Conservation (phyloP, 768 basidiomycete genomes). For the Leccinum barrowsii region DNA sequence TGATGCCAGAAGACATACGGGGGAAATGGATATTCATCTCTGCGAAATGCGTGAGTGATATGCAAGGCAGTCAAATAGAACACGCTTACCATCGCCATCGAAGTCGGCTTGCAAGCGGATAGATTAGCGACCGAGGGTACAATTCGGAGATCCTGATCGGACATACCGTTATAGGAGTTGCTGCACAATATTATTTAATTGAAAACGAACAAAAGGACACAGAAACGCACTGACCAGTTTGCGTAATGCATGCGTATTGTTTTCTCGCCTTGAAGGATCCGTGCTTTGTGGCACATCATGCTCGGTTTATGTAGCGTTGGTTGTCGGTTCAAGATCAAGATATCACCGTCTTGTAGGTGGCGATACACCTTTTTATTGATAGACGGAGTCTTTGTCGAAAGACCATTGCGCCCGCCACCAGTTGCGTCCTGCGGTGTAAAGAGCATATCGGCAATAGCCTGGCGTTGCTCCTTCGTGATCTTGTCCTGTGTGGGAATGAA, state of each 20-base stretch:
- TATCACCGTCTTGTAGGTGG: slow-evolving; percentile 91
- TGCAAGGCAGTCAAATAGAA: not conserved
- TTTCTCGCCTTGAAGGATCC: slow-evolving; percentile 91
- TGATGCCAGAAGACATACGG: slow-evolving; percentile 49
- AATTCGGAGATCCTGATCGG: slow-evolving; percentile 4
- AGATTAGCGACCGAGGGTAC: slow-evolving; percentile 5
- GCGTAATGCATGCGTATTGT: slow-evolving; percentile 99
- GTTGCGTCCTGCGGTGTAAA: slow-evolving; percentile 82
- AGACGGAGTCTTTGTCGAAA: slow-evolving; percentile 73
- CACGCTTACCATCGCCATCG: slow-evolving; percentile 76
- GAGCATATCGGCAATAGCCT: slow-evolving; percentile 93
- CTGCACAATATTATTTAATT: slow-evolving; percentile 39
- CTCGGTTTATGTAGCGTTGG: slow-evolving; percentile 98
- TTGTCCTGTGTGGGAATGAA: slow-evolving; percentile 57
- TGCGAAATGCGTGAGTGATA: slow-evolving; percentile 27
- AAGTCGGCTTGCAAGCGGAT: slow-evolving; percentile 63
- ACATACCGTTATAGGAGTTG: slow-evolving; percentile 93
- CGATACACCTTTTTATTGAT: slow-evolving; percentile 98
- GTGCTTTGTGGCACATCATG: slow-evolving; percentile 98
- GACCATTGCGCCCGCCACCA: slow-evolving; percentile 43
- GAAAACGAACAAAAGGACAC: not conserved
- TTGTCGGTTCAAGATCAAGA: slow-evolving; percentile 94
- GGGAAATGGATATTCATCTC: slow-evolving; percentile 99
- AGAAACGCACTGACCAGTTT: slow-evolving; percentile 70
- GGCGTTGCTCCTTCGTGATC: slow-evolving; percentile 82